Evolutionary conservation across 1,139 yeast species (phyloP).

Genomic region (Taphrina flavorubra): DNA sequence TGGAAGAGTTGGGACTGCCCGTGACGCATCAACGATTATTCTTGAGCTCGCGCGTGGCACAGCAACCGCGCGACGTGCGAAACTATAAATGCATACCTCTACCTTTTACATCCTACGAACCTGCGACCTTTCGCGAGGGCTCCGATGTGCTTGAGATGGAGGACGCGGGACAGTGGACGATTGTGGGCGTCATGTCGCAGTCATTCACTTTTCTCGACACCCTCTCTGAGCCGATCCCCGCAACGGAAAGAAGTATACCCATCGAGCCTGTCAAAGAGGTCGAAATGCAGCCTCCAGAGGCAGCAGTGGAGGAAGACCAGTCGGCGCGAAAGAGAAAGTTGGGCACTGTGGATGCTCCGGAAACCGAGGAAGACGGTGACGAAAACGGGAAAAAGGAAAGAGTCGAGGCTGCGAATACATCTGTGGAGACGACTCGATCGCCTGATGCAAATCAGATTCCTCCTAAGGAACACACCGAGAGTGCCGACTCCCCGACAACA

Average conservation of each 20-base stretch:
- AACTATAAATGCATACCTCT: conserved; percentile 10
- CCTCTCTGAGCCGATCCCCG: conserved; percentile 2
- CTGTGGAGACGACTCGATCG: not conserved
- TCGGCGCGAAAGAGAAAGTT: not conserved
- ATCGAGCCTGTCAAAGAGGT: not conserved
- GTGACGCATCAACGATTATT: not conserved
- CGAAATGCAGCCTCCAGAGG: not conserved
- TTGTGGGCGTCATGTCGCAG: conserved; percentile 15
- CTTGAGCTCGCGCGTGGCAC: conserved; percentile 22
- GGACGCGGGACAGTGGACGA: conserved; percentile 24
- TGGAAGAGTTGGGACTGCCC: not conserved
- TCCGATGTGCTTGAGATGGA: conserved; percentile 17
- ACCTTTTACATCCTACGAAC: conserved; percentile 10
- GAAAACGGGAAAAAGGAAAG: not conserved
- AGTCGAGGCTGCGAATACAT: not conserved
- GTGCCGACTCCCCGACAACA: not conserved
- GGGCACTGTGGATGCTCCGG: not conserved
- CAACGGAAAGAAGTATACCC: not conserved
- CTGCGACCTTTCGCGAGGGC: conserved; percentile 11
- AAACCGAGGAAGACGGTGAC: not conserved
- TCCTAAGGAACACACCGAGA: not conserved
- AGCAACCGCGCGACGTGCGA: conserved; percentile 8
- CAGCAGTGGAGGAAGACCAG: not conserved
- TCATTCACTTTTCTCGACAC: conserved; percentile 7
- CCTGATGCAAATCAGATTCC: not conserved